These are phyloP conservation scores for Phytophthora rubi DNA, from an alignment of 352 stramenopile species.

Conservation along the genomic window DNA sequence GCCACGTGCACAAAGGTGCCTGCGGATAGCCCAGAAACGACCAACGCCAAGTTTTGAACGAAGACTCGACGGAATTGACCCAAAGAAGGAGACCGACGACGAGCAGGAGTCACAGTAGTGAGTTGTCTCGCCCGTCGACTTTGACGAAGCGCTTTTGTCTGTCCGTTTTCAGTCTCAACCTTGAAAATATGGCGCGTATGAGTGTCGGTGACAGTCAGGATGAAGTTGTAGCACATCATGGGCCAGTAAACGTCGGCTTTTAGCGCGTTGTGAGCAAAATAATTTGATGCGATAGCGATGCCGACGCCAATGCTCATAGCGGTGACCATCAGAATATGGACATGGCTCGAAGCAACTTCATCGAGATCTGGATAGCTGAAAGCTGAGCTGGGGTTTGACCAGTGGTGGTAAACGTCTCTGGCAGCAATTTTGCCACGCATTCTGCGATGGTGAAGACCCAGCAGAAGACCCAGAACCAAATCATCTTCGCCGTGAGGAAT, in stretches of 20 bases:
- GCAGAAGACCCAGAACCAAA: conserved; percentile 31
- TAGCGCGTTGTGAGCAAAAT: conserved; percentile 4
- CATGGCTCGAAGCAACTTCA: conserved; percentile 25
- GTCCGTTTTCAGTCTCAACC: conserved; percentile 21
- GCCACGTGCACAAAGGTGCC: conserved; percentile 34
- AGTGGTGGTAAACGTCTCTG: conserved; percentile 17
- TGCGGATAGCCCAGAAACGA: conserved; percentile 27
- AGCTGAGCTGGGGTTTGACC: not conserved
- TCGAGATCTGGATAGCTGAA: not conserved
- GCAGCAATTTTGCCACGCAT: conserved; percentile 26
- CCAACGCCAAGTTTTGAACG: conserved; percentile 27
- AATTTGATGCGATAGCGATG: conserved; percentile 8
- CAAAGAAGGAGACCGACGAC: conserved; percentile 13
- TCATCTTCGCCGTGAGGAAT: conserved; percentile 30
- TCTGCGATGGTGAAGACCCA: conserved; percentile 29
- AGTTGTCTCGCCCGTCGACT: conserved; percentile 9
- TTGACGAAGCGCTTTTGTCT: conserved; percentile 7
- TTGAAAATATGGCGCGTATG: conserved; percentile 31
- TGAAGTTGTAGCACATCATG: conserved; percentile 34
- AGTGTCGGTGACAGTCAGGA: conserved; percentile 27
- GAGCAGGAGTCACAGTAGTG: not conserved
- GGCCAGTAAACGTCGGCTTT: conserved; percentile 29
- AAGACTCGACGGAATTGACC: conserved; percentile 21
- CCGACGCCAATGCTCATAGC: conserved; percentile 14
- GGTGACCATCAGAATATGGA: conserved; percentile 10